Percentiles rank a stretch among this genome's conserved stretches.
Conservation (phyloP, 768 basidiomycete species). For the Tricholoma bakamatsutake region DNA sequence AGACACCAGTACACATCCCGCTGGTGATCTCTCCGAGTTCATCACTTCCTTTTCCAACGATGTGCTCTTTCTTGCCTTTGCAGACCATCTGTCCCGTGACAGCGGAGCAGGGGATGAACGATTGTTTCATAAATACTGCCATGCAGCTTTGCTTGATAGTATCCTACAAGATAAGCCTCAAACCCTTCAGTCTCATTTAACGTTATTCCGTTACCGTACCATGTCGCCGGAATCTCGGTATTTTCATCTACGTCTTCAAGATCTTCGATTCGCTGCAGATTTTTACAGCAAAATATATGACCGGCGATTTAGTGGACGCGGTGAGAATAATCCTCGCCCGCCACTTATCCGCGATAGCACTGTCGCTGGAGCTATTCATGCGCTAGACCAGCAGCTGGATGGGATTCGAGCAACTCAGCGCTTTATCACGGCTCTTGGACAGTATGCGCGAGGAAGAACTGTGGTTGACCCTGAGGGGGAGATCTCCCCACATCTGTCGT, state of each 20-base stretch:
- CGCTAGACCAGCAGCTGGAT: conserved; percentile 54
- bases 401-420: conserved; percentile 30
- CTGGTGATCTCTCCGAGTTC: conserved; percentile 76
- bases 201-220: conserved; percentile 61
- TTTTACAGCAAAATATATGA: conserved; percentile 77
- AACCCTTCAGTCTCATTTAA: conserved; percentile 69
- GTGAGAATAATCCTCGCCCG: conserved; percentile 58
- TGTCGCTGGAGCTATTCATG: conserved; percentile 57
- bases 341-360: conserved; percentile 71
- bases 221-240: conserved; percentile 52
- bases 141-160: conserved; percentile 76
- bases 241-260: conserved; percentile 66
- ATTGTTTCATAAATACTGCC: conserved; percentile 65
- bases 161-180: conserved; percentile 88
- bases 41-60: conserved; percentile 86
- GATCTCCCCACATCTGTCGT: conserved; percentile 46
- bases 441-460: conserved; percentile 52
- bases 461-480: conserved; percentile 24
- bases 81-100: conserved; percentile 68
- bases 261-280: conserved; percentile 67
- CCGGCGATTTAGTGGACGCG: conserved; percentile 65
- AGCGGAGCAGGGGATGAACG: conserved; percentile 54
- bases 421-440: conserved; percentile 40
- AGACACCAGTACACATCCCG: conserved; percentile 59
- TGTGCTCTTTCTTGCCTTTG: conserved; percentile 71